Evolutionary conservation across 257 asterid genomes (phyloP).

Genomic region (Nicotiana benthamiana): DNA sequence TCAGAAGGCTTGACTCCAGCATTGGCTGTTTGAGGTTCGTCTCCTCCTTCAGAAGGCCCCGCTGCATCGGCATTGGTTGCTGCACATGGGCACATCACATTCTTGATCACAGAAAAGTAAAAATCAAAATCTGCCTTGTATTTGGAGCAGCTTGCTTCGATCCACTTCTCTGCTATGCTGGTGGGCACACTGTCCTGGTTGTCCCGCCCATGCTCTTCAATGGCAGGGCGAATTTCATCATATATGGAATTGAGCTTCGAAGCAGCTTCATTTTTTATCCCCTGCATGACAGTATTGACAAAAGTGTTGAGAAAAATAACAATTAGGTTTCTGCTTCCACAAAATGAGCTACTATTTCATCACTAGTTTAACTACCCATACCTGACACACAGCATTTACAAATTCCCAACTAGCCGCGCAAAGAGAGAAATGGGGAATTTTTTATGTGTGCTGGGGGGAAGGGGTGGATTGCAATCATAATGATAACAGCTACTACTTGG

Average conservation of each 20-base stretch:
- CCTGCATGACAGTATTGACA: slow-evolving; percentile 32
- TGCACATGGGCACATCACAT: slow-evolving; percentile 44
- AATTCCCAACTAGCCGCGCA: background rate
- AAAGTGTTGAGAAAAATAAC: background rate
- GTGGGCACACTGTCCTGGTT: slow-evolving; percentile 78
- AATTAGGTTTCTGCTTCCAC: background rate
- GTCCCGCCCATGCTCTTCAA: slow-evolving; percentile 80
- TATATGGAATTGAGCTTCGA: slow-evolving; percentile 53
- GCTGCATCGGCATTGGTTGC: slow-evolving; percentile 6
- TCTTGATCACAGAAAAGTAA: slow-evolving; percentile 57
- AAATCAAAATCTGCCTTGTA: slow-evolving; percentile 67
- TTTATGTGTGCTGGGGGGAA: background rate
- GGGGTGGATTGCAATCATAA: background rate
- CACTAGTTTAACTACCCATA: background rate
- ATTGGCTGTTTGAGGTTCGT: slow-evolving; percentile 8
- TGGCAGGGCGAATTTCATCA: slow-evolving; percentile 85
- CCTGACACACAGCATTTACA: background rate
- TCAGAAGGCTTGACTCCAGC: slow-evolving; percentile 10
- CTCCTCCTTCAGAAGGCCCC: slow-evolving; percentile 19
- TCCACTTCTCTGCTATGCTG: slow-evolving; percentile 78
- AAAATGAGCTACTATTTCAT: background rate
- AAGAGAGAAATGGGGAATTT: background rate
- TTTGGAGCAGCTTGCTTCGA: slow-evolving; percentile 64
- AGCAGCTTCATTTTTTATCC: slow-evolving; percentile 45
- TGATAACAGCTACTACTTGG: background rate